phyloP scores from a whole-genome alignment of 1,139 yeast species.

The Taiozyma sp. region DNA sequence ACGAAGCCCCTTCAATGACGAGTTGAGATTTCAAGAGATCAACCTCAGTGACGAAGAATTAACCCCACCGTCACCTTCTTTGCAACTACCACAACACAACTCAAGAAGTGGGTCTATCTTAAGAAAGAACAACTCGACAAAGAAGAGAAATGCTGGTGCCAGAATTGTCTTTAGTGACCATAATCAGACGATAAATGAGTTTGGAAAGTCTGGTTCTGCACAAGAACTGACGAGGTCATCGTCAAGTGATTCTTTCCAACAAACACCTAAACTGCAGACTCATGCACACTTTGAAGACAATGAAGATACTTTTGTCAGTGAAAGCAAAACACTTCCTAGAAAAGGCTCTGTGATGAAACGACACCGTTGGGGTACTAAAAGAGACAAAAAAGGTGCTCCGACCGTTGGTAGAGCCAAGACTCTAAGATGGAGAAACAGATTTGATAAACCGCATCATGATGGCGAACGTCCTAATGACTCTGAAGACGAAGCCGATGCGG shows the following conservation, averaged over 20 bases:
- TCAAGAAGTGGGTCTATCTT: slow-evolving; percentile 17
- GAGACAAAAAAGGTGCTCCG: slow-evolving; percentile 73
- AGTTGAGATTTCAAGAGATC: slow-evolving; percentile 7
- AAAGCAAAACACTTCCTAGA: slow-evolving; percentile 11
- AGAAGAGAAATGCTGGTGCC: slow-evolving; percentile 15
- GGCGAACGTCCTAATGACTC: slow-evolving; percentile 5
- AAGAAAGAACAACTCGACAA: slow-evolving; percentile 10
- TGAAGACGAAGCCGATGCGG: slow-evolving; percentile 25
- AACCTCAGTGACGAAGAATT: slow-evolving; percentile 2
- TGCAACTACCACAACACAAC: not conserved
- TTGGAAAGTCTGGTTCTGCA: slow-evolving; percentile 2
- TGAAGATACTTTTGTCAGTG: slow-evolving; percentile 5
- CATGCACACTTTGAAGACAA: slow-evolving; percentile 14
- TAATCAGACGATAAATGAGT: slow-evolving; percentile 12
- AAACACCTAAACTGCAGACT: slow-evolving; percentile 16
- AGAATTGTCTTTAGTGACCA: slow-evolving; percentile 21
- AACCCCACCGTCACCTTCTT: not conserved
- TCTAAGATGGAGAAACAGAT: slow-evolving; percentile 31
- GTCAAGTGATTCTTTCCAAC: slow-evolving; percentile 15
- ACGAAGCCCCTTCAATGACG: slow-evolving; percentile 8
- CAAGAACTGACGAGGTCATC: slow-evolving; percentile 17
- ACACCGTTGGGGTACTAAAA: slow-evolving; percentile 87
- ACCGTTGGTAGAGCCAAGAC: slow-evolving; percentile 36
- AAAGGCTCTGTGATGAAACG: slow-evolving; percentile 48
- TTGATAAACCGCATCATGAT: slow-evolving; percentile 16